Conservation (phyloP, 768 basidiomycete species). For the Mycena kentingensis region DNA sequence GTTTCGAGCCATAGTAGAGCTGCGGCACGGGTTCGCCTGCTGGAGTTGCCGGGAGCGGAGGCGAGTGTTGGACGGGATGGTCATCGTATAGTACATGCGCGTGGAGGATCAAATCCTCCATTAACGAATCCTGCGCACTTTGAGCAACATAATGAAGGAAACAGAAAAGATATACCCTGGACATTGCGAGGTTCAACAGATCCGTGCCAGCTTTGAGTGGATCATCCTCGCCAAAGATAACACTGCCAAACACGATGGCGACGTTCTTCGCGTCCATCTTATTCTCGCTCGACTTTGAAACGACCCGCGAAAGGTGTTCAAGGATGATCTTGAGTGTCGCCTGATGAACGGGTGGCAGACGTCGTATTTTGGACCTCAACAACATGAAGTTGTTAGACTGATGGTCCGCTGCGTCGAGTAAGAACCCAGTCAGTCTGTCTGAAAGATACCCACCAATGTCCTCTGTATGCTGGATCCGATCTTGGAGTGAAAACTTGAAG, state of each 20-base stretch:
- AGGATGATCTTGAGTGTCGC: constrained; percentile 78
- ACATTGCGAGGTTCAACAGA: constrained; percentile 70
- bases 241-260: constrained; percentile 86
- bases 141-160: not conserved
- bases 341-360: constrained; percentile 82
- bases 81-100: constrained; percentile 70
- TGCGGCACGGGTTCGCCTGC: constrained; percentile 59
- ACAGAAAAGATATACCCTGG: constrained; percentile 56
- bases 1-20: constrained; percentile 69
- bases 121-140: constrained; percentile 48
- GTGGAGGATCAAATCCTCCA: constrained; percentile 85
- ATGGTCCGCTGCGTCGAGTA: constrained; percentile 60
- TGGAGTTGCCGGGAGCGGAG: constrained; percentile 75
- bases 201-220: constrained; percentile 71
- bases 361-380: constrained; percentile 84
- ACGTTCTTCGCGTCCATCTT: constrained; percentile 95
- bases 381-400: constrained; percentile 67
- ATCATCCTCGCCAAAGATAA: constrained; percentile 92
- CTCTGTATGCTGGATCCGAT: constrained; percentile 80
- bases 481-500: constrained; percentile 77
- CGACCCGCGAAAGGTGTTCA: constrained; percentile 80
- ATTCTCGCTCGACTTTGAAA: constrained; percentile 62
- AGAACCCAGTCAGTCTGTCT: not conserved
- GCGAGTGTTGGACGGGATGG: constrained; percentile 46
- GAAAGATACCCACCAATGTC: constrained; percentile 55